Evolutionary conservation across 2,329 filamentous ascomycete species (phyloP), one percentile per base, ranked within the genome.

Genomic region (Scytalidium sp.): DNA sequence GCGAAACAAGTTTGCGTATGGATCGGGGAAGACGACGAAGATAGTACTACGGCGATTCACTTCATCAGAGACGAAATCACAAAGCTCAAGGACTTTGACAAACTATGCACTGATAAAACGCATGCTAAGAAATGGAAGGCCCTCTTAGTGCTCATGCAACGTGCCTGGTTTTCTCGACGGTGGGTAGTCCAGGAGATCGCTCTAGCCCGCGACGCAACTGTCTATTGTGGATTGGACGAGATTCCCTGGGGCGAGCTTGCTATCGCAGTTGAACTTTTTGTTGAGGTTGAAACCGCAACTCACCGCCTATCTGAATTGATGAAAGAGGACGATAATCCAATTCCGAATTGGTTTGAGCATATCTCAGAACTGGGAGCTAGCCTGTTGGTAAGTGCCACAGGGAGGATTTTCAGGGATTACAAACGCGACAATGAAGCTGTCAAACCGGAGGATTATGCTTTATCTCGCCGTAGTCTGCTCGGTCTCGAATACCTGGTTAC

Each of bases 171-270:
- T 40, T 63, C 59, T 3, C 56, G 66, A 6, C 56, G 66, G 0
- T 71, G 69, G 69, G 63, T 71, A 2, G 60, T 72, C 0, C 68
- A 72, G 46, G 69, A 71, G 46, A 65, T 72, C 19, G 64, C 66
- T 0, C 51, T 72, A 3, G 66, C 69, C 1, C 49, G 51, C 20
- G 50, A 53, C 3, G 68, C 65, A 10, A 55, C 51, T 1, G 52
- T 73, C 2, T 62, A 67, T 40, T 71, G 69, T 50, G 70, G 69
- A 5, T 21, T 44, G 4, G 56, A 67, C 11, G 46, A 43, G 2
- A 62, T 71, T 5, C 40, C 48, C 0, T 73, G 70, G 70, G 50
- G 59, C 6, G 55, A 67, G 2, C 68, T 73, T 43, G 65, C 68
- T 1, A 61, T 65, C 11, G 69, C 70, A 1, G 66, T 72, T 6